Base-by-base conservation (phyloP, 208 protist species). In the Leishmania guyanensis region DNA sequence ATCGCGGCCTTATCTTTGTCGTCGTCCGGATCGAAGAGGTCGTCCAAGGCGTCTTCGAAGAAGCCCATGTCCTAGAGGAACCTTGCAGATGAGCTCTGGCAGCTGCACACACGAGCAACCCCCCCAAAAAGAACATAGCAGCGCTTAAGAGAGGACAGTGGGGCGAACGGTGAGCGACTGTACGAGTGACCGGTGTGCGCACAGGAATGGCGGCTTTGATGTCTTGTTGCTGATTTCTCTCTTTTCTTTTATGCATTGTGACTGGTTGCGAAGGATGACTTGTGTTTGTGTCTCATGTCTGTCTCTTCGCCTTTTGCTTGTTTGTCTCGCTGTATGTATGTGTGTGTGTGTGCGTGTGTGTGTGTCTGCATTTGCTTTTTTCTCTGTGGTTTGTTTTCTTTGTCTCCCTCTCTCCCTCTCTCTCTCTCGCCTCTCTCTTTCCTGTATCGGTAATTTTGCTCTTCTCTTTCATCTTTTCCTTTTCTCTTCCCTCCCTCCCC, bases 51-150 rank as follows among this genome's bases (percentile, higher is more conserved):
- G 36, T n/a, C 10, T 17, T 17, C 54, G 17, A 50, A 12, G 73
- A 60, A n/a, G 26, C 6, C 39, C 5, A 53, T 10, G 58, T n/a
- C 46, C 3, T 46, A 48, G 62, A 26, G 46, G 22, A 60, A 60
- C 14, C 56, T 51, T 20, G 17, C 22, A 33, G 69, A 62, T 53
- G 75, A 80, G 33, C 80, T 72, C 69, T 71, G 56, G 29, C 26
- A 5, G 51, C 20, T 4, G 5, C 12, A 33, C 39, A 66, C 16
- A 66, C n/a, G 51, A 17, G 5, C 46, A 29, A 60, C 4, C 29
- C 33, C 2, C 5, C 10, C 39, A 53, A 75, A 5, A 33, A 17
- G 43, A 14, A 39, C 58, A 20, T 12, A 75, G 29, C 5, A 16
- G 75, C 58, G 54, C 36, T 53, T 2, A 20, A 46, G 29, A 3